Evolutionary conservation across 2,329 filamentous ascomycete genomes (phyloP).

Genomic region (Aspergillus sp.): DNA sequence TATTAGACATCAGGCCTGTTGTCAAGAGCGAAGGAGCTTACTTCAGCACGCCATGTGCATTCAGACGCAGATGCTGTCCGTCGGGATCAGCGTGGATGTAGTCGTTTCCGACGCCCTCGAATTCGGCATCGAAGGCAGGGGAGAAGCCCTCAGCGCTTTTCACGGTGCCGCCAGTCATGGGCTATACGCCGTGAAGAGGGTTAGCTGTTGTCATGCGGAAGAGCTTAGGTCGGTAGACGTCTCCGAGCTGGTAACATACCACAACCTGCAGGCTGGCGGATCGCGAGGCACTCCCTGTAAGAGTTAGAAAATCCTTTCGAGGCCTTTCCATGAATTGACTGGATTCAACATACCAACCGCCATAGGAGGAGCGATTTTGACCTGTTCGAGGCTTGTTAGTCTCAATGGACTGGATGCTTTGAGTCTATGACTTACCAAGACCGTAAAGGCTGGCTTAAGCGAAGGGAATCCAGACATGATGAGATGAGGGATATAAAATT

Average conservation of each 20-base stretch:
- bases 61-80: constrained; percentile 38
- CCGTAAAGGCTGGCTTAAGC: constrained; percentile 41
- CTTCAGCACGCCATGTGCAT: constrained; percentile 42
- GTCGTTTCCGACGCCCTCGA: constrained; percentile 40
- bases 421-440: constrained; percentile 28
- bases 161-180: constrained; percentile 38
- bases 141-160: constrained; percentile 36
- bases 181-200: constrained; percentile 22
- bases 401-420: not conserved
- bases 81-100: constrained; percentile 44
- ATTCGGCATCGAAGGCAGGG: constrained; percentile 36
- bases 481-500: not conserved
- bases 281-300: constrained; percentile 36
- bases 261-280: constrained; percentile 37
- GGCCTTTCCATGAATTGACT: not conserved
- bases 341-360: constrained; percentile 28
- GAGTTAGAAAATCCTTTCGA: not conserved
- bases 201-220: not conserved
- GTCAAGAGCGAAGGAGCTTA: constrained; percentile 19
- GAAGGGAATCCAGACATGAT: constrained; percentile 38
- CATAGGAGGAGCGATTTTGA: constrained; percentile 29
- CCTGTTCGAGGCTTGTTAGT: constrained; percentile 17
- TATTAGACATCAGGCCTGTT: not conserved
- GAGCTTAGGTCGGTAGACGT: too few species aligned
- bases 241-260: constrained; percentile 23